Conservation (phyloP, 805 yeast genomes). For the Kazachstania martiniae region DNA sequence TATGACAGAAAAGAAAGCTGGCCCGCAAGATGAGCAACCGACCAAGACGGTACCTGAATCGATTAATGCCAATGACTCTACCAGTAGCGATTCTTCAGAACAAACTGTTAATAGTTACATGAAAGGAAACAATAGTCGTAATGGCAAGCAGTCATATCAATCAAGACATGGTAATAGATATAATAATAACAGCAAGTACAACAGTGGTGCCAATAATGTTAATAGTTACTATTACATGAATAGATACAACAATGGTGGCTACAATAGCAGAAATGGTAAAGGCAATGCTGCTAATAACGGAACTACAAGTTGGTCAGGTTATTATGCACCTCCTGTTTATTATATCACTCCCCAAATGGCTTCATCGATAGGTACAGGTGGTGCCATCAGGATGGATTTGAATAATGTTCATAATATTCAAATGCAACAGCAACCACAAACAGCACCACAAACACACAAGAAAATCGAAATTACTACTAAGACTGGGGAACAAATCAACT, state of each 20-base stretch:
- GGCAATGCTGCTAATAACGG: neutral
- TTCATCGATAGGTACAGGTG: constrained; percentile 3
- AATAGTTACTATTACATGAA: too few relatives aligned
- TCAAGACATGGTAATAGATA: constrained; percentile 6
- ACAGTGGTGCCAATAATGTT: constrained; percentile 4
- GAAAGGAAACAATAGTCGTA: too few relatives aligned
- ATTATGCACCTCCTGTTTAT: constrained; percentile 18
- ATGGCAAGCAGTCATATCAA: constrained; percentile 3
- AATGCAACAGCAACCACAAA: neutral
- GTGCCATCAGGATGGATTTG: too few relatives aligned
- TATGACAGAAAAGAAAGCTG: neutral
- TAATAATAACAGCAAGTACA: constrained; percentile 7
- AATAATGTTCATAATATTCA: neutral
- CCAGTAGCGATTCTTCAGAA: too few relatives aligned
- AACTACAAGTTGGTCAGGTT: constrained; percentile 20
- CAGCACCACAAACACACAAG: constrained; percentile 9
- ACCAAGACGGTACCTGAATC: too few relatives aligned
- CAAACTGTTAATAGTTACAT: too few relatives aligned
- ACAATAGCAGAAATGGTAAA: neutral
- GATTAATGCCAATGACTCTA: too few relatives aligned
- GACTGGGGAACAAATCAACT: constrained; percentile 24
- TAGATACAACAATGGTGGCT: neutral
- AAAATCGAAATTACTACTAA: constrained; percentile 27
- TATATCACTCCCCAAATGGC: constrained; percentile 19
- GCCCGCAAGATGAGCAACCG: neutral